Evolutionary conservation across 306 rosid species (phyloP).

Genomic region (Cucurbita moschata): DNA sequence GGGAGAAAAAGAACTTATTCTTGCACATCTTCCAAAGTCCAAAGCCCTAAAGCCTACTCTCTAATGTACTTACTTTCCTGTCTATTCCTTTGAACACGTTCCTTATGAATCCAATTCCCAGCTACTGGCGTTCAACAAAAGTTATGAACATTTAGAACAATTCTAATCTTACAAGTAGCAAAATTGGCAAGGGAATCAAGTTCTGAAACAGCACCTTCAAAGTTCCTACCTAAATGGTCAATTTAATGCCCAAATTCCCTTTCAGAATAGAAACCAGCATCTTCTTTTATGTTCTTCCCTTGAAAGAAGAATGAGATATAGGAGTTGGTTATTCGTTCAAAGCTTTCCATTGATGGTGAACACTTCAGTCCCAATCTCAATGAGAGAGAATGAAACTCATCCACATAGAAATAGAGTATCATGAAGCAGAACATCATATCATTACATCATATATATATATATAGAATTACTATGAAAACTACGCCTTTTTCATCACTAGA

Average conservation of each 20-base stretch:
- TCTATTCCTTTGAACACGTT: neutral
- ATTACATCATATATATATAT: neutral
- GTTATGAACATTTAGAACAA: neutral
- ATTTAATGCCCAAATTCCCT: neutral
- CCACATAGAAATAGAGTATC: neutral
- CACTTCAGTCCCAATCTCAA: neutral
- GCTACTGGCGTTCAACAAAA: too few relatives aligned
- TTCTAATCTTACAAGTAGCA: neutral
- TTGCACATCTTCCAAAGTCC: neutral
- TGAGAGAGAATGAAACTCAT: neutral
- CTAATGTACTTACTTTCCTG: neutral
- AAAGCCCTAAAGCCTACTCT: neutral
- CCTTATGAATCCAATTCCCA: neutral
- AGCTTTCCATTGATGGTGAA: neutral
- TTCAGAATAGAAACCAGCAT: neutral
- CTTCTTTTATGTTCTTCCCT: neutral
- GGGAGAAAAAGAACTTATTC: neutral
- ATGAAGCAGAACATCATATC: neutral
- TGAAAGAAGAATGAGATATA: neutral
- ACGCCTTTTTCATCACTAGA: neutral
- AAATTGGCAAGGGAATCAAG: neutral
- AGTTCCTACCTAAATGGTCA: too few relatives aligned
- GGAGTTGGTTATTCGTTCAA: neutral
- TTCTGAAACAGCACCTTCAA: neutral
- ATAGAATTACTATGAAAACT: neutral